phyloP scores from a whole-genome alignment of 495 filamentous ascomycete species.

The Trichoderma parareesei region DNA sequence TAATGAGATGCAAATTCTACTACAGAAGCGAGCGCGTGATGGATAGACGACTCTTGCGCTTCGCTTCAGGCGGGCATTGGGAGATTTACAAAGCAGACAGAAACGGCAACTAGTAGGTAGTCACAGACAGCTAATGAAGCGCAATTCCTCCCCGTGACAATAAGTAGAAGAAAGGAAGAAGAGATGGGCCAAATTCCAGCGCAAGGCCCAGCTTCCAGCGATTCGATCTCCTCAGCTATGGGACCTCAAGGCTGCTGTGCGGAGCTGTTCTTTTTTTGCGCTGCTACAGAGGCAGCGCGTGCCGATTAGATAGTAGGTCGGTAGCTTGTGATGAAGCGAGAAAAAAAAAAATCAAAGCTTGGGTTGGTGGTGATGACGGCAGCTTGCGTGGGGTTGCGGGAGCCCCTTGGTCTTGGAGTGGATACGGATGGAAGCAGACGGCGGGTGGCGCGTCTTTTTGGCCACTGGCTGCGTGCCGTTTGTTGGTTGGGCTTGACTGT shows the following conservation, averaged over 20 bases:
- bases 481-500: too few species aligned
- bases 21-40: slow-evolving; percentile 1
- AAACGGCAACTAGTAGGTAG: slow-evolving; percentile 3
- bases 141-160: not conserved
- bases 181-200: not conserved
- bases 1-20: not conserved
- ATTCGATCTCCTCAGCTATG: not conserved
- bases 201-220: not conserved
- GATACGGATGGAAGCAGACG: not conserved
- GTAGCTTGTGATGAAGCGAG: not conserved
- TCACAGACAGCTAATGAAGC: slow-evolving; percentile 4
- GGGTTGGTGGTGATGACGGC: slow-evolving; percentile 7
- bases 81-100: slow-evolving; percentile 3
- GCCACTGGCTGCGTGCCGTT: not conserved
- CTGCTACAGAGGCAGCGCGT: not conserved
- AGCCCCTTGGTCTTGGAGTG: slow-evolving; percentile 9
- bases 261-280: not conserved
- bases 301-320: not conserved
- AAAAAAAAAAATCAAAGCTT: not conserved
- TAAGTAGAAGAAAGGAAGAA: not conserved
- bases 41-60: not conserved
- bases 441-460: slow-evolving; percentile 8
- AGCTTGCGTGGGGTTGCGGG: slow-evolving; percentile 8
- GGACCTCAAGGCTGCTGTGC: not conserved
- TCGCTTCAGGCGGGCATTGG: slow-evolving; percentile 5